Evolutionary conservation across 2,329 filamentous ascomycete genomes (phyloP).

Genomic region (Westerdykella sp.): DNA sequence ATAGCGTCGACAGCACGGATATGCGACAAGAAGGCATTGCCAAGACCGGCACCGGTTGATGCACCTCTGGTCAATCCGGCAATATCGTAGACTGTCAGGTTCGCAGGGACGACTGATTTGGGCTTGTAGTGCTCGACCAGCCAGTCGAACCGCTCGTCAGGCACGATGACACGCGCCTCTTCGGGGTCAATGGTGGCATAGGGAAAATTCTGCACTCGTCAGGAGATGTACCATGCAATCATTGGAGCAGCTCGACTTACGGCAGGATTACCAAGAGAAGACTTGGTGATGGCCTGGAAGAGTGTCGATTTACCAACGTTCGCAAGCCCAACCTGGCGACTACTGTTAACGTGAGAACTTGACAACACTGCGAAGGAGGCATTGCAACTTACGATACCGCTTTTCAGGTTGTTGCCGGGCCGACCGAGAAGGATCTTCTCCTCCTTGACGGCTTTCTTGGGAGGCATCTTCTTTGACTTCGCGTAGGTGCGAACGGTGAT

Average conservation of each 20-base stretch:
- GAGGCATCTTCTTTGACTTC: constrained; percentile 74
- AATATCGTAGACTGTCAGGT: constrained; percentile 98
- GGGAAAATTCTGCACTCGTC: constrained; percentile 72
- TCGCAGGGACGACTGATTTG: constrained; percentile 93
- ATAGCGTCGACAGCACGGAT: constrained; percentile 97
- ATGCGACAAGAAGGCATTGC: constrained; percentile 96
- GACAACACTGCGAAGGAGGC: constrained; percentile 28
- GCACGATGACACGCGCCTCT: constrained; percentile 94
- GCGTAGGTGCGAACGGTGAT: constrained; percentile 51
- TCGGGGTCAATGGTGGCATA: constrained; percentile 99
- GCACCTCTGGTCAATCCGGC: constrained; percentile 93
- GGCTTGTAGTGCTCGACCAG: constrained; percentile 94
- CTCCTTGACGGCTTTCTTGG: constrained; percentile 87
- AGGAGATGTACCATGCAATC: constrained; percentile 4
- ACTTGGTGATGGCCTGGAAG: constrained; percentile 99
- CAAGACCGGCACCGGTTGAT: constrained; percentile 93
- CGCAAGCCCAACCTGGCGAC: constrained; percentile 80
- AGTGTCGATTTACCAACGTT: constrained; percentile 99
- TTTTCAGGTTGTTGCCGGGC: constrained; percentile 97
- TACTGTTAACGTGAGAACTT: constrained; percentile 40
- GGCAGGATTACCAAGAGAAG: constrained; percentile 92
- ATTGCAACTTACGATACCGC: constrained; percentile 83
- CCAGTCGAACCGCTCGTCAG: constrained; percentile 95
- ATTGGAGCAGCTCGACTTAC: constrained; percentile 46
- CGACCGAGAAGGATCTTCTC: constrained; percentile 95